Evolutionary conservation across 2,329 filamentous ascomycete species (phyloP).

Genomic region (Aureobasidium sp.): DNA sequence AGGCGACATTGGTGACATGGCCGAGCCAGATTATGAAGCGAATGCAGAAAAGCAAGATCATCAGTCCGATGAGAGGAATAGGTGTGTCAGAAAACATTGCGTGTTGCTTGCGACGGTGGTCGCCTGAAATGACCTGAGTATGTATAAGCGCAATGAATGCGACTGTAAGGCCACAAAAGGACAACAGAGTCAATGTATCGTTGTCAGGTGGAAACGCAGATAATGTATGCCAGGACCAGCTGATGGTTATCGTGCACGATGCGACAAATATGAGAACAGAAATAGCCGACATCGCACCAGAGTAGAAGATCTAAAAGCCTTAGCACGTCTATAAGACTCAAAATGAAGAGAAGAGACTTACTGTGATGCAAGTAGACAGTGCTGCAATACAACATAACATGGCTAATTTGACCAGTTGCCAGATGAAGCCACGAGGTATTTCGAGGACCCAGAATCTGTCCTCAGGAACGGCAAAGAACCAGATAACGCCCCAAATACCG

Average conservation of each 20-base stretch:
- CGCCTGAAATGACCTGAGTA: background rate
- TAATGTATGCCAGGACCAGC: constrained; percentile 29
- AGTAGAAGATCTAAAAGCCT: constrained; percentile 33
- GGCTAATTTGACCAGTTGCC: constrained; percentile 28
- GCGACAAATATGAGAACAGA: constrained; percentile 33
- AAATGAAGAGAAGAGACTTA: constrained; percentile 21
- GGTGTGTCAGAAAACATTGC: constrained; percentile 4
- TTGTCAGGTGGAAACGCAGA: constrained; percentile 26
- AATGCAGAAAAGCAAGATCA: constrained; percentile 38
- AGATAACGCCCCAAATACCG: constrained; percentile 29
- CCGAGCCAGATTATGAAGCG: constrained; percentile 36
- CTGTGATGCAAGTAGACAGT: constrained; percentile 24
- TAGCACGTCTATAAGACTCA: background rate
- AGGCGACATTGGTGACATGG: constrained; percentile 34
- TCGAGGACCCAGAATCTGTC: constrained; percentile 34
- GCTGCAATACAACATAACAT: constrained; percentile 24
- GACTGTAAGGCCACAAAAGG: background rate
- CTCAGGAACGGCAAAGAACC: constrained; percentile 32
- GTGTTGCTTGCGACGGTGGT: background rate
- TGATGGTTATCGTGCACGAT: constrained; percentile 29
- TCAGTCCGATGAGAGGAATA: constrained; percentile 21
- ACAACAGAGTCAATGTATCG: constrained; percentile 21
- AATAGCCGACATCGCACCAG: constrained; percentile 34
- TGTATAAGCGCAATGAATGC: constrained; percentile 3
- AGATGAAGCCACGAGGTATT: constrained; percentile 32